Conservation (phyloP, 495 filamentous ascomycete genomes). For the Neurospora pannonica region DNA sequence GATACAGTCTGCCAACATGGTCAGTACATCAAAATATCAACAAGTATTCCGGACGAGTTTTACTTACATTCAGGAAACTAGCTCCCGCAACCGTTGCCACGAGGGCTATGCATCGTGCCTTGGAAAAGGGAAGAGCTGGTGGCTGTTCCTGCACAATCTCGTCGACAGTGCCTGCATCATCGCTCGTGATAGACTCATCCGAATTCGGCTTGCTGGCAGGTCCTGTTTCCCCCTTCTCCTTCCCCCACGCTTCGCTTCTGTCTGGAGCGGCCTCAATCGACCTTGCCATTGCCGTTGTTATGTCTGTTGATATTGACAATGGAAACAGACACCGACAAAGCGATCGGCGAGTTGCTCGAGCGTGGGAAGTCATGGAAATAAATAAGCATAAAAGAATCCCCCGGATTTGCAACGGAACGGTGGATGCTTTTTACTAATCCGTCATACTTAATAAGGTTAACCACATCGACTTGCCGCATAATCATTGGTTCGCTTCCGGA, state of each 20-base stretch:
- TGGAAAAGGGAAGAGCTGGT: slow-evolving; percentile 32
- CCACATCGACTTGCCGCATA: not conserved
- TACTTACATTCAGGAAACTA: slow-evolving; percentile 44
- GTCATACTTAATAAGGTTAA: not conserved
- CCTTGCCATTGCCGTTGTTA: not conserved
- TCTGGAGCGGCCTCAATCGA: not conserved
- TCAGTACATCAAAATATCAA: not conserved
- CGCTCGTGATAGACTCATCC: not conserved
- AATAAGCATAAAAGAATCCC: not conserved
- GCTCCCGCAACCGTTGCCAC: slow-evolving; percentile 44
- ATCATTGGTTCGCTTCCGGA: not conserved
- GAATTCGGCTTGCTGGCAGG: not conserved
- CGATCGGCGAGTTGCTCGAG: not conserved
- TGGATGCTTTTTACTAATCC: not conserved
- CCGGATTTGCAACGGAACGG: not conserved
- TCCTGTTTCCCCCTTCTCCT: not conserved
- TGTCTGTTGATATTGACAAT: not conserved
- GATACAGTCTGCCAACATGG: slow-evolving; percentile 39
- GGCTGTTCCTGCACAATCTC: not conserved
- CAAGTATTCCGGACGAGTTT: not conserved
- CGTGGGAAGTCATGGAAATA: not conserved
- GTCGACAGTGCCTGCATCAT: not conserved
- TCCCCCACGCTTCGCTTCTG: not conserved
- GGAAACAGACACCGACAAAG: not conserved
- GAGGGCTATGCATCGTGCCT: slow-evolving; percentile 36